Evolutionary conservation across 192 early-diverging fungal genomes (phyloP), one percentile per base, ranked within the genome.

Genomic region (Gonapodya sp.): DNA sequence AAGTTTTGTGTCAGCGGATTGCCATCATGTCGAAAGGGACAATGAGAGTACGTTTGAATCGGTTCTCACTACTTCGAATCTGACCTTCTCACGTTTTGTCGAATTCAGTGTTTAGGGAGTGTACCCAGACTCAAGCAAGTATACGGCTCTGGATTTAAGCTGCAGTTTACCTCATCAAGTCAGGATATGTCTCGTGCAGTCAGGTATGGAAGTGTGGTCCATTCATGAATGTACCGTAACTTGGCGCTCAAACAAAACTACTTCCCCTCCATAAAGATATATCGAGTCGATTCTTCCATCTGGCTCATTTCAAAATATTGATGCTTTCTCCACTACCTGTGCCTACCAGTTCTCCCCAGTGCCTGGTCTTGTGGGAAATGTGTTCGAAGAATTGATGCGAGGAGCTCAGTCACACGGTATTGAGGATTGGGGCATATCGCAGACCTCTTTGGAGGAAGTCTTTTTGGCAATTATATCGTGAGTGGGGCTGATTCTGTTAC

Each of bases 11-110:
- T 82, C 85, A 92, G 18, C 83, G 88, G 36, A 94, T 94, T 79
- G 93, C 89, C 72, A 94, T 94, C 79, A 93, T 94, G 89, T 86
- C 92, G 35, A 89, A 93, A 79, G 93, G 93, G 34, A 91, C 88
- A 0, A 78, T 93, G 73, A n/a, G n/a, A n/a, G n/a, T n/a, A n/a
- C n/a, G n/a, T n/a, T n/a, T n/a, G n/a, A n/a, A n/a, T n/a, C n/a
- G n/a, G n/a, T n/a, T n/a, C n/a, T n/a, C n/a, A n/a, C n/a, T n/a
- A n/a, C n/a, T n/a, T n/a, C n/a, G n/a, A n/a, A n/a, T n/a, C n/a
- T n/a, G n/a, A n/a, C n/a, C n/a, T n/a, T n/a, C n/a, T n/a, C n/a
- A n/a, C n/a, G n/a, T n/a, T n/a, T n/a, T n/a, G n/a, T n/a, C n/a
- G n/a, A n/a, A n/a, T n/a, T n/a, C 85, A 90, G 35, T 94, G 92